phyloP scores from a whole-genome alignment of 1,284 basidiomycete genomes.

The Marasmius oreades region DNA sequence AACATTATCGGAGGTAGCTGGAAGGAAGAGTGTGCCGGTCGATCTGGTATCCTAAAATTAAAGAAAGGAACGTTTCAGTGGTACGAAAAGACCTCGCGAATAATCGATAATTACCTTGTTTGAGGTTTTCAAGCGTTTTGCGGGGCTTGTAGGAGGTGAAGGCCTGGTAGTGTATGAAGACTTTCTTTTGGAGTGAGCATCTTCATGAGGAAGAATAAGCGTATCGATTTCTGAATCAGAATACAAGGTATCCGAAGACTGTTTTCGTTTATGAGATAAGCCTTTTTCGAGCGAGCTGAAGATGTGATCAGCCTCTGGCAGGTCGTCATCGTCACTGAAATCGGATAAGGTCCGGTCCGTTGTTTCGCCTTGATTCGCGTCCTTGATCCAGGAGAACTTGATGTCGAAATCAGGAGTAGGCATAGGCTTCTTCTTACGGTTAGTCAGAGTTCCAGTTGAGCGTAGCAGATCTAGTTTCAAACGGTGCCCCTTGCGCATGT shows the following conservation, averaged over 20 bases:
- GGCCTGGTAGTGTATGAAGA: conserved; percentile 4
- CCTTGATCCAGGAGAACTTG: conserved; percentile 45
- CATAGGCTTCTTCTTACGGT: conserved; percentile 27
- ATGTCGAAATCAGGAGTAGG: conserved; percentile 46
- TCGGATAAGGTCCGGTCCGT: conserved; percentile 12
- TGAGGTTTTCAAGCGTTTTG: neutral
- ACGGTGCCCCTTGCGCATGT: conserved; percentile 38
- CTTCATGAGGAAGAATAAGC: conserved; percentile 21
- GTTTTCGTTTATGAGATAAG: conserved; percentile 11
- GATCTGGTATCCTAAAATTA: neutral
- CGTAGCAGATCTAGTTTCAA: conserved; percentile 38
- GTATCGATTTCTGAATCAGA: conserved; percentile 36
- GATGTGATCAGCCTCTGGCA: conserved; percentile 41
- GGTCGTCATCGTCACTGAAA: conserved; percentile 35
- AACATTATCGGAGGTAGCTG: neutral
- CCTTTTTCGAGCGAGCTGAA: conserved; percentile 14
- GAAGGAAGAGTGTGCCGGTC: neutral
- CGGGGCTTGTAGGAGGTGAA: neutral
- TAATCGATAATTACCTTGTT: neutral
- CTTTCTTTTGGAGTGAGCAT: neutral
- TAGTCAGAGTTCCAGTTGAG: conserved; percentile 7
- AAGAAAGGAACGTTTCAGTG: neutral
- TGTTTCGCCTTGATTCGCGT: conserved; percentile 21
- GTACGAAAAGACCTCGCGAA: neutral
- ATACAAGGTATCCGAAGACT: conserved; percentile 29